phyloP scores from a whole-genome alignment of 805 yeast genomes.

The Metschnikowia proteae region DNA sequence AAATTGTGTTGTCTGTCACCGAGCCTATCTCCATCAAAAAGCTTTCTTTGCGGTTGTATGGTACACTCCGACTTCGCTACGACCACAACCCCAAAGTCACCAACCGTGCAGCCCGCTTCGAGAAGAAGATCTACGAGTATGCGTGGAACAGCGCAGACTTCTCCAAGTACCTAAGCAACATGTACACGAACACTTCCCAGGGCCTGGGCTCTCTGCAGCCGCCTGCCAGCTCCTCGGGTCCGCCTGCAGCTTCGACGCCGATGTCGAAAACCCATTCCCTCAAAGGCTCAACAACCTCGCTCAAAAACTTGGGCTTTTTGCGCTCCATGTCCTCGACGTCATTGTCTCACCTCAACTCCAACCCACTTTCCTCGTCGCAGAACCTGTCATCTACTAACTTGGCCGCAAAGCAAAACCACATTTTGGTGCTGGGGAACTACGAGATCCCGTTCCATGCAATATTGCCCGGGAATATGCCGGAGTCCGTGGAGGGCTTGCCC shows the following conservation, averaged over 20 bases:
- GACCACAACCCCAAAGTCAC: constrained; percentile 42
- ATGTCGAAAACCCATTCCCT: constrained; percentile 23
- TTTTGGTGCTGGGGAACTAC: constrained; percentile 70
- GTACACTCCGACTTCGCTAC: constrained; percentile 65
- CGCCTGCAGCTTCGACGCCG: neutral
- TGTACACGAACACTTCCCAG: constrained; percentile 24
- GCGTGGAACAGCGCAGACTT: constrained; percentile 70
- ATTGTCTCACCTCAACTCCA: constrained; percentile 15
- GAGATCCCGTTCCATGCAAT: constrained; percentile 86
- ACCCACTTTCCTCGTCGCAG: constrained; percentile 10
- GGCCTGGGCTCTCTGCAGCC: constrained; percentile 4
- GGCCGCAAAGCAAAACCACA: constrained; percentile 30
- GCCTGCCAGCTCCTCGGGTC: neutral
- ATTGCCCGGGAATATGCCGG: constrained; percentile 80
- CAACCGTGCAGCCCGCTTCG: constrained; percentile 49
- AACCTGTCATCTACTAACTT: constrained; percentile 25
- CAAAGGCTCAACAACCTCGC: constrained; percentile 42
- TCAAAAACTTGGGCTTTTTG: constrained; percentile 33
- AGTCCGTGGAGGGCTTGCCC: constrained; percentile 85
- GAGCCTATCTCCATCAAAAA: constrained; percentile 73
- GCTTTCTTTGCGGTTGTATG: constrained; percentile 60
- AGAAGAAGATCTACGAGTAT: constrained; percentile 67
- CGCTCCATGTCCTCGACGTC: constrained; percentile 35
- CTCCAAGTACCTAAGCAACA: constrained; percentile 35
- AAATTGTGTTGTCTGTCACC: constrained; percentile 65